Base-by-base conservation (phyloP, 164 flowering plant species). In the Warburgia ugandensis region DNA sequence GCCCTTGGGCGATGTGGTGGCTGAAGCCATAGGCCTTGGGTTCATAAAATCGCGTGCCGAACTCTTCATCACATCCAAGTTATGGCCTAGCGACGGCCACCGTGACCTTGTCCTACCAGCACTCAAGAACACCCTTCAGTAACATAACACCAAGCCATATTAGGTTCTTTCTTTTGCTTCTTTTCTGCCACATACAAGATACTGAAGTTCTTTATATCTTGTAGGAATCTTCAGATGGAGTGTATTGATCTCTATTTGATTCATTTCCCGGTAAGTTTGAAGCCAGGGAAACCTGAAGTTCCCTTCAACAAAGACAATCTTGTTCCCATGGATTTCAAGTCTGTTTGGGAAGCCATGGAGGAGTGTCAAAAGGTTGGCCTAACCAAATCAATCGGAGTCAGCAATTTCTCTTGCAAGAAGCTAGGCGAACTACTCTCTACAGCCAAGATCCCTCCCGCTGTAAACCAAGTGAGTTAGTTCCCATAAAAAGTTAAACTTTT, bases 381-480 rank as follows among this genome's bases (percentile, higher is more conserved):
- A 13, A 20, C 60, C 3, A 62, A 62, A 16, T 62, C 60, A 14
- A 62, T 62, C 25, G 66, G 66, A 12, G 61, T 56, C n/a, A 48
- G 56, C 52, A 62, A 62, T 30, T 62, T 62, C 50, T 23, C 66
- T 6, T 50, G 56, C 45, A 62, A 62, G 66, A 62, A 62, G 56
- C 56, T 62, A 5, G 22, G 14, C 3, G 32, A 40, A 2, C 28
- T 62, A 36, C 31, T 62, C 12, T 36, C 50, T 26, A 20, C 26
- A 6, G 61, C 60, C 3, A 62, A 11, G 11, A 62, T 62, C 33
- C 61, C 61, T 17, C 61, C 66, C 2, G 60, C 66, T 4, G 66
- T 55, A 10, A 55, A 62, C 29, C 61, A 58, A 31, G 61, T 58
- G 17, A n/a, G 28, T 23, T 3, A 12, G 6, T 4, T 1, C 12